Conservation (phyloP, 257 asterid genomes). For the Echium plantagineum region DNA sequence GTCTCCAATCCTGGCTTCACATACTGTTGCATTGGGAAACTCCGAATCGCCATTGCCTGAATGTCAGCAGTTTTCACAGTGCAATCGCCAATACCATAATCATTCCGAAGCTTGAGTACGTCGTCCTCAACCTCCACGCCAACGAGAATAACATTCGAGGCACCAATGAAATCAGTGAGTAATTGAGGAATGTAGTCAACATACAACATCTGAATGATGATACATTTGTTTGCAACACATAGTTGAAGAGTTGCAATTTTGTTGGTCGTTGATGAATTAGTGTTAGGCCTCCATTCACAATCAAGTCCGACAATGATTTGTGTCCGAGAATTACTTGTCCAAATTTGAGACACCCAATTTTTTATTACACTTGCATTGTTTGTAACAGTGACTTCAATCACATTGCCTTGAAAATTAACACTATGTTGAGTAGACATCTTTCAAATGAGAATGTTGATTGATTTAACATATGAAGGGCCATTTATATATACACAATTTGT, state of each 20-base stretch:
- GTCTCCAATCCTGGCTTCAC: conserved; percentile 53
- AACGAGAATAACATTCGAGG: conserved; percentile 43
- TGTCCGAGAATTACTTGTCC: conserved; percentile 15
- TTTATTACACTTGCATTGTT: conserved; percentile 24
- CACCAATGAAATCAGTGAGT: conserved; percentile 23
- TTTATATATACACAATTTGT: background rate
- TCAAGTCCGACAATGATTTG: conserved; percentile 50
- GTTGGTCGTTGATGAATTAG: conserved; percentile 24
- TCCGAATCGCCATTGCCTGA: conserved; percentile 22
- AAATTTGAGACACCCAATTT: conserved; percentile 36
- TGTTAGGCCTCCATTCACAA: conserved; percentile 55
- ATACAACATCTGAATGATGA: conserved; percentile 56
- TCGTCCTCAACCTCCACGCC: conserved; percentile 54
- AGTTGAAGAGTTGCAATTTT: conserved; percentile 64
- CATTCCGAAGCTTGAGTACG: conserved; percentile 28
- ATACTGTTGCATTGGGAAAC: conserved; percentile 36
- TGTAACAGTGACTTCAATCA: conserved; percentile 16
- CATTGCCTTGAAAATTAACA: no score
- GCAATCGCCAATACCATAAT: conserved; percentile 53
- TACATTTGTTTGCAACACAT: conserved; percentile 33
- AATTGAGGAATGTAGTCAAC: conserved; percentile 36
- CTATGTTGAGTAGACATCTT: no score
- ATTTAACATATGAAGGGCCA: no score
- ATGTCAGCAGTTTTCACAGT: conserved; percentile 14
- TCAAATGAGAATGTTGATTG: no score